Evolutionary conservation across 192 early-diverging fungal genomes (phyloP).

Genomic region (Mortierella antarctica): DNA sequence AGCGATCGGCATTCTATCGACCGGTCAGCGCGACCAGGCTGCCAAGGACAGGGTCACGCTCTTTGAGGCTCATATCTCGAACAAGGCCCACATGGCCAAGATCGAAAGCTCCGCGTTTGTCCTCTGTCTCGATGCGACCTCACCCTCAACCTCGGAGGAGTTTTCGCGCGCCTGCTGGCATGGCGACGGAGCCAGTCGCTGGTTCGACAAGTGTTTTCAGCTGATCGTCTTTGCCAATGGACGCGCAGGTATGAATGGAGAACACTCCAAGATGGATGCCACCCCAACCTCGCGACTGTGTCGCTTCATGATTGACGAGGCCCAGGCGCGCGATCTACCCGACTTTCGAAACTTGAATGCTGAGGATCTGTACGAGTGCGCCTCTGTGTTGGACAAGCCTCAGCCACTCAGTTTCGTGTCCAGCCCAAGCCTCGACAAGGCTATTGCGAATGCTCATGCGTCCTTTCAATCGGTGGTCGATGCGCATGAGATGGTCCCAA

Average conservation of each 20-base stretch:
- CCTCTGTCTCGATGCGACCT: slow-evolving; percentile 78
- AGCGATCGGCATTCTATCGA: slow-evolving; percentile 68
- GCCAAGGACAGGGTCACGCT: slow-evolving; percentile 67
- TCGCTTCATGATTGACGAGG: slow-evolving; percentile 70
- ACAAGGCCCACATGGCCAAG: slow-evolving; percentile 68
- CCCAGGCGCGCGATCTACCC: slow-evolving; percentile 35
- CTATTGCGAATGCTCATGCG: slow-evolving; percentile 68
- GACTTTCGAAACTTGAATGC: slow-evolving; percentile 49
- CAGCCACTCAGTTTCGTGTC: slow-evolving; percentile 70
- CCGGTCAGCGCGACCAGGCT: slow-evolving; percentile 64
- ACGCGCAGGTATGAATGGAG: slow-evolving; percentile 68
- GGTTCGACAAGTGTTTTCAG: slow-evolving; percentile 87
- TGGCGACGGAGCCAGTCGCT: slow-evolving; percentile 84
- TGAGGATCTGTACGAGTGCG: slow-evolving; percentile 40
- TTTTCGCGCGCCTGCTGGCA: slow-evolving; percentile 83
- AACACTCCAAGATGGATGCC: slow-evolving; percentile 77
- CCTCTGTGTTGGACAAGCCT: slow-evolving; percentile 48
- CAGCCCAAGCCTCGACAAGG: slow-evolving; percentile 51
- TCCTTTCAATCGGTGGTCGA: slow-evolving; percentile 76
- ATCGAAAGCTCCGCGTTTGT: slow-evolving; percentile 84
- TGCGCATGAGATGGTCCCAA: slow-evolving; percentile 70
- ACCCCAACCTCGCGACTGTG: slow-evolving; percentile 83
- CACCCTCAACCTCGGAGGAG: slow-evolving; percentile 77
- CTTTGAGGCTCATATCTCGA: slow-evolving; percentile 66
- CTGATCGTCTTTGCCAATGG: slow-evolving; percentile 82